These are phyloP conservation scores for Cytospora chrysosperma DNA, from an alignment of 2,329 filamentous ascomycete species.

Conservation along the genomic window DNA sequence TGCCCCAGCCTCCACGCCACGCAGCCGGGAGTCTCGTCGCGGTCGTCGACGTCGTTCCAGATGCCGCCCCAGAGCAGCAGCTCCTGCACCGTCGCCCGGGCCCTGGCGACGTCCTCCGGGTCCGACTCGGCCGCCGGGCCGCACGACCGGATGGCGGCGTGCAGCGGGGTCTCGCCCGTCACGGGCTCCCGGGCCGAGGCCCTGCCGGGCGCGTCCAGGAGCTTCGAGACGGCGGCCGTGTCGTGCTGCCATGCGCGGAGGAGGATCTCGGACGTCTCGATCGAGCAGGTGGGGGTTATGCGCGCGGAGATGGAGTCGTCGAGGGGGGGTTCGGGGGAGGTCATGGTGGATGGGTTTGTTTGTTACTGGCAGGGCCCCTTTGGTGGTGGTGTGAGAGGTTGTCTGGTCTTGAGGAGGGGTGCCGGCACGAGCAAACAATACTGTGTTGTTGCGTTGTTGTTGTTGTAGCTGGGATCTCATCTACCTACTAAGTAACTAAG, in stretches of 20 bases:
- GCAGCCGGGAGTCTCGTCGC: slow-evolving; percentile 89
- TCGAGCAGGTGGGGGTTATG: slow-evolving; percentile 53
- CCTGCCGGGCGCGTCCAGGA: slow-evolving; percentile 63
- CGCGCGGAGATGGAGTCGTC: slow-evolving; percentile 52
- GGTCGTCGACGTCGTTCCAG: slow-evolving; percentile 91
- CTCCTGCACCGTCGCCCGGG: slow-evolving; percentile 67
- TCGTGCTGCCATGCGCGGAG: slow-evolving; percentile 60
- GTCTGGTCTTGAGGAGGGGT: background rate
- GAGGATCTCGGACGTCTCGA: slow-evolving; percentile 51
- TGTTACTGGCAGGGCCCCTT: too few species aligned
- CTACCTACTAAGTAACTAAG: background rate
- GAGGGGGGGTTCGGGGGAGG: slow-evolving; percentile 32
- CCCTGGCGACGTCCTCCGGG: slow-evolving; percentile 51
- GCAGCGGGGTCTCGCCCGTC: slow-evolving; percentile 83
- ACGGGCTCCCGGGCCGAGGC: slow-evolving; percentile 79
- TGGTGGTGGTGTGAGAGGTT: background rate
- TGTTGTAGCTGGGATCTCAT: too few species aligned
- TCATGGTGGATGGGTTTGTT: background rate
- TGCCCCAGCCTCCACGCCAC: slow-evolving; percentile 71
- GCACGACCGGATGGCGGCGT: slow-evolving; percentile 83
- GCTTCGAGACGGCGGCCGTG: slow-evolving; percentile 62
- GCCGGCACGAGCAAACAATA: background rate
- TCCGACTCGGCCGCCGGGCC: slow-evolving; percentile 41
- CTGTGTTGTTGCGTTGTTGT: too few species aligned
- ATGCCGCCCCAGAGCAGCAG: slow-evolving; percentile 87